A percentile compares a stretch with the other conserved stretches of the same genome.
These are phyloP conservation scores for Meyerozyma elateridarum DNA, from an alignment of 1,139 yeast species.

Conservation along the genomic window DNA sequence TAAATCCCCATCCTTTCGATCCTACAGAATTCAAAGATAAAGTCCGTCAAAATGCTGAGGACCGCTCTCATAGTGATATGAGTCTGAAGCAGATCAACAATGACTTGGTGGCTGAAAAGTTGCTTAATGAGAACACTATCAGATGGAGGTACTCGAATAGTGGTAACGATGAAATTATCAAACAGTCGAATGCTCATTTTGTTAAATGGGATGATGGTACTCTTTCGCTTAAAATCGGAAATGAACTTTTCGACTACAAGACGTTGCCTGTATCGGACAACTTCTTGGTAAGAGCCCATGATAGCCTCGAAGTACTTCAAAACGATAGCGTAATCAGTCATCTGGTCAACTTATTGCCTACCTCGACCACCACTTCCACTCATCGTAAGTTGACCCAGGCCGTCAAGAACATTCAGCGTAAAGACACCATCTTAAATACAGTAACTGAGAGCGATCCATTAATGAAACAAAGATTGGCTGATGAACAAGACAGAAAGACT, in stretches of 20 bases:
- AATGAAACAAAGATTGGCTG: conserved; percentile 73
- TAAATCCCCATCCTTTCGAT: conserved; percentile 87
- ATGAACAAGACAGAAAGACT: conserved; percentile 70
- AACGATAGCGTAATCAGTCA: conserved; percentile 44
- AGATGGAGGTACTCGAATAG: conserved; percentile 86
- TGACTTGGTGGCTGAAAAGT: conserved; percentile 44
- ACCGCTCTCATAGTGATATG: conserved; percentile 28
- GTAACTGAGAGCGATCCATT: conserved; percentile 87
- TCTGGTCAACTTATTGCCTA: conserved; percentile 74
- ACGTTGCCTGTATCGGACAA: conserved; percentile 67
- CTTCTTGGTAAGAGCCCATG: conserved; percentile 67
- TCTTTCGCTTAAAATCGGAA: conserved; percentile 78
- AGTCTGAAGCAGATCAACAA: conserved; percentile 36
- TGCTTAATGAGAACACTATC: conserved; percentile 74
- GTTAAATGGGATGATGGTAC: conserved; percentile 95
- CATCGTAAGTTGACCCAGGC: conserved; percentile 79
- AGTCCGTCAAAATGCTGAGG: conserved; percentile 45
- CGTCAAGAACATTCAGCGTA: conserved; percentile 60
- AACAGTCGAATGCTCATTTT: conserved; percentile 86
- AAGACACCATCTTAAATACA: conserved; percentile 54
- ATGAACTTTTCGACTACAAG: conserved; percentile 78
- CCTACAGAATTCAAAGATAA: conserved; percentile 61
- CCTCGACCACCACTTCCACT: conserved; percentile 77
- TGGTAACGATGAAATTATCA: conserved; percentile 59
- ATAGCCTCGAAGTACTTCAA: conserved; percentile 68